Evolutionary conservation across 164 flowering plant species (phyloP), one percentile per base, ranked within the genome.

Genomic region (Tetracentron sinense): DNA sequence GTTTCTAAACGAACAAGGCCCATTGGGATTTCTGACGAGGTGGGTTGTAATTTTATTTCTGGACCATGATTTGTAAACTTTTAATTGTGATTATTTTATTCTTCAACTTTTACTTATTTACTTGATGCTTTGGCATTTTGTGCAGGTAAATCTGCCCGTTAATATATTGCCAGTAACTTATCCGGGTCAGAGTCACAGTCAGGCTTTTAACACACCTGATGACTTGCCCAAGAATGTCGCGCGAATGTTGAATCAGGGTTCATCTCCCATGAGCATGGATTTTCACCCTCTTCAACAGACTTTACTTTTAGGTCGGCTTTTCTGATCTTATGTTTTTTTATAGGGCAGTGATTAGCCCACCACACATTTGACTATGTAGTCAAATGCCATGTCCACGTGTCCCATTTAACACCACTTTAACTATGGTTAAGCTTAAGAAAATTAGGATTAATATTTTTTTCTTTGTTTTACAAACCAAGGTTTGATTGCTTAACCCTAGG

Each of bases 181-280:
- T 71, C 72, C 84, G 15, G 79, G 82, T 55, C 90, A 80, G 65
- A 74, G 80, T 55, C 91, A 83, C 54, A 56, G 63, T 65, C 95
- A 78, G 61, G 69, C 81, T 50, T 83, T 78, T 48, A 79, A 66
- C 73, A 74, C 81, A 48, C 74, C 77, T 0, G 92, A 88, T 75
- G 96, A 89, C 71, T 74, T 91, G 82, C 97, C 96, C 48, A 91
- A 82, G 75, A 74, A 77, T 49, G 93, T 89, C 16, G 71, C 62
- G 1, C 63, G 80, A 56, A 82, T 77, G 58, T 62, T 91, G 63
- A 89, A 73, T 68, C 96, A 89, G 72, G 93, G 89, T 1, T 85
- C 93, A 56, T 74, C 86, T 68, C 83, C 82, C 17, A 87, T 69
- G 87, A 91, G 96, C 91, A 89, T 91, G 97, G 97, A 91, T 74